A percentile compares a stretch with the other conserved stretches of the same genome.
Conservation (phyloP, 371 early-diverging fungal genomes). For the Phascolomyces articulosus region DNA sequence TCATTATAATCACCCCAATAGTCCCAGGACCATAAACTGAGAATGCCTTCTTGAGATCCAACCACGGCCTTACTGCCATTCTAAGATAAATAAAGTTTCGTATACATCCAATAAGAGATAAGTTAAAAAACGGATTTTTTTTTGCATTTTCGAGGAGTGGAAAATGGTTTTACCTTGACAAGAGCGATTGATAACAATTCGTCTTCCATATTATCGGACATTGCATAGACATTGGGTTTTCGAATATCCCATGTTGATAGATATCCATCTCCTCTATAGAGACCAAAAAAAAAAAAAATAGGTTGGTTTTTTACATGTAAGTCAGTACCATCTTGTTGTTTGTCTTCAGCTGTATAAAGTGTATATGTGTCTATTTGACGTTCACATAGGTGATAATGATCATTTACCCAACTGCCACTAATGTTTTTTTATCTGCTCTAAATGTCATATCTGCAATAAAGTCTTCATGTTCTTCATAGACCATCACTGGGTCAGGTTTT, state of each 20-base stretch:
- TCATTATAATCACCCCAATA: constrained; percentile 92
- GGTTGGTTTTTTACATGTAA: neutral
- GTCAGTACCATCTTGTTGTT: no score
- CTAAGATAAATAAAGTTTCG: constrained; percentile 23
- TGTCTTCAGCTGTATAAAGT: no score
- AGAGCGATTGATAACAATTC: constrained; percentile 83
- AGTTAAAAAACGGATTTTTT: no score
- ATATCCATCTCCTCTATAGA: constrained; percentile 84
- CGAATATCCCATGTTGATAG: constrained; percentile 90
- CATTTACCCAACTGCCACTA: constrained; percentile 68
- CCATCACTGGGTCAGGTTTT: constrained; percentile 65
- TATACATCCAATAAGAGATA: constrained; percentile 2
- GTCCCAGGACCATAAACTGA: constrained; percentile 79
- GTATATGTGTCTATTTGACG: no score
- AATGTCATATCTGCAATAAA: constrained; percentile 85
- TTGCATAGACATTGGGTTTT: constrained; percentile 74
- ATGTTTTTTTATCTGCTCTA: constrained; percentile 62
- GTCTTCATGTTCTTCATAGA: constrained; percentile 83
- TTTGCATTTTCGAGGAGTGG: neutral
- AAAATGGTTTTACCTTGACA: constrained; percentile 54
- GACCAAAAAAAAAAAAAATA: neutral
- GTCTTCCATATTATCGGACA: constrained; percentile 92
- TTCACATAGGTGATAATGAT: neutral
- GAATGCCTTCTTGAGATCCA: constrained; percentile 87
- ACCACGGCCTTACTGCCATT: constrained; percentile 81